Conservation (phyloP, 176 grass and related monocot genomes). For the Paspalum vaginatum region DNA sequence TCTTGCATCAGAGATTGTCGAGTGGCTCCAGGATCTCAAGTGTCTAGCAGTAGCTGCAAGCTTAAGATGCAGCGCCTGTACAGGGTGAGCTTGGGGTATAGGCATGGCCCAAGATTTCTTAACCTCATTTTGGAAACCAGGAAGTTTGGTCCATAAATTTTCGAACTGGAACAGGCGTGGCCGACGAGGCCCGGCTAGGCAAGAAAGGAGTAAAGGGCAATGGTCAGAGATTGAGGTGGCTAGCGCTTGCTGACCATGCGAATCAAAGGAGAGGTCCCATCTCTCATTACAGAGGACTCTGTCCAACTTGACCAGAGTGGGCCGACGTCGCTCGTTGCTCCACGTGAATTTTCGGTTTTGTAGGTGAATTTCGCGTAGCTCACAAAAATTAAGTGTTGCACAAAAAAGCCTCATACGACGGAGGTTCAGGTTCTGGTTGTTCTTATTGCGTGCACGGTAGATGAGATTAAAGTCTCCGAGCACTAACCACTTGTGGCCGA, state of each 20-base stretch:
- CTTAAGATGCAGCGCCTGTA: background rate
- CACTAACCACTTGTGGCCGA: background rate
- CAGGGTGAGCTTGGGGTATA: accelerated
- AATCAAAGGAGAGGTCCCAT: too few species aligned
- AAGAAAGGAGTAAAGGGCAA: background rate
- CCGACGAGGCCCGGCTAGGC: accelerated
- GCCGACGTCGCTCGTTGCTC: background rate
- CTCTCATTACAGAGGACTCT: too few species aligned
- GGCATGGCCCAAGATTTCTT: accelerated
- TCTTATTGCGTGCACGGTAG: background rate
- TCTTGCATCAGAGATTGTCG: background rate
- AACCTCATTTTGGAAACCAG: background rate
- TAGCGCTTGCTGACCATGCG: too few species aligned
- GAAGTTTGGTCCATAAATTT: background rate
- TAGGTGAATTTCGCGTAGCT: background rate
- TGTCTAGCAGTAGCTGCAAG: background rate
- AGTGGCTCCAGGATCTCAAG: background rate
- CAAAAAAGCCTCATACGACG: background rate
- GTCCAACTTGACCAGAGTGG: too few species aligned
- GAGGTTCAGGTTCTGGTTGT: background rate
- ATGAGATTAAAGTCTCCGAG: background rate
- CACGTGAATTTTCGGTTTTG: background rate
- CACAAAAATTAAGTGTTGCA: accelerated
- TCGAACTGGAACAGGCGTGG: background rate
- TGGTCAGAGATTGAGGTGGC: too few species aligned